A percentile compares a stretch with the other conserved stretches of the same genome.
These are phyloP conservation scores for Penicillium capsulatum DNA, from an alignment of 2,329 filamentous ascomycete species.

Conservation along the genomic window DNA sequence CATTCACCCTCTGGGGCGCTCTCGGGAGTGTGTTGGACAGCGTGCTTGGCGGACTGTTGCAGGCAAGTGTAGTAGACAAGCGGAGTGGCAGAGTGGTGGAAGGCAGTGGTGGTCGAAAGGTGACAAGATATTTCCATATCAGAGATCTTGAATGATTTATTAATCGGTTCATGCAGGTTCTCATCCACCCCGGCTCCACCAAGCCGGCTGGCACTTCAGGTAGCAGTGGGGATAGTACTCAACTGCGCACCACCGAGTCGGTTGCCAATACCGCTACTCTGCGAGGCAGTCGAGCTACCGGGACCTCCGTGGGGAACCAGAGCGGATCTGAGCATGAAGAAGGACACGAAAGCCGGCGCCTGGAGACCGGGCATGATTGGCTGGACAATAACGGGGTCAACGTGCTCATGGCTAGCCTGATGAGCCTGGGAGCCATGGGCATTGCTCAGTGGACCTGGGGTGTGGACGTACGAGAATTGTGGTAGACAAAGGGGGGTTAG, in stretches of 20 bases:
- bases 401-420: conserved; percentile 77
- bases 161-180: conserved; percentile 27
- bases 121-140: conserved; percentile 24
- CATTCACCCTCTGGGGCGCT: conserved; percentile 67
- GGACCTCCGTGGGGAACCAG: conserved; percentile 13
- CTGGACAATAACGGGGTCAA: conserved; percentile 97
- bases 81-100: conserved; percentile 84
- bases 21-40: conserved; percentile 83
- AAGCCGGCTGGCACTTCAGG: conserved; percentile 16
- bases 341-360: conserved; percentile 56
- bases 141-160: neutral
- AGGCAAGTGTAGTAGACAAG: conserved; percentile 80
- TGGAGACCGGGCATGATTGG: conserved; percentile 66
- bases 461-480: conserved; percentile 18
- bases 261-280: conserved; percentile 29
- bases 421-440: conserved; percentile 75
- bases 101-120: conserved; percentile 67
- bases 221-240: conserved; percentile 12
- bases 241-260: conserved; percentile 27
- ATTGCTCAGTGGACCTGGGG: conserved; percentile 40
- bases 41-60: conserved; percentile 75
- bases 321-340: conserved; percentile 15
- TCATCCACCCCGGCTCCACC: conserved; percentile 34
- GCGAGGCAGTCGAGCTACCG: conserved; percentile 18
- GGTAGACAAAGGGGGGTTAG: conserved; percentile 4